These are phyloP conservation scores for Diaporthe batatas DNA, from an alignment of 2,329 filamentous ascomycete genomes.

Conservation along the genomic window DNA sequence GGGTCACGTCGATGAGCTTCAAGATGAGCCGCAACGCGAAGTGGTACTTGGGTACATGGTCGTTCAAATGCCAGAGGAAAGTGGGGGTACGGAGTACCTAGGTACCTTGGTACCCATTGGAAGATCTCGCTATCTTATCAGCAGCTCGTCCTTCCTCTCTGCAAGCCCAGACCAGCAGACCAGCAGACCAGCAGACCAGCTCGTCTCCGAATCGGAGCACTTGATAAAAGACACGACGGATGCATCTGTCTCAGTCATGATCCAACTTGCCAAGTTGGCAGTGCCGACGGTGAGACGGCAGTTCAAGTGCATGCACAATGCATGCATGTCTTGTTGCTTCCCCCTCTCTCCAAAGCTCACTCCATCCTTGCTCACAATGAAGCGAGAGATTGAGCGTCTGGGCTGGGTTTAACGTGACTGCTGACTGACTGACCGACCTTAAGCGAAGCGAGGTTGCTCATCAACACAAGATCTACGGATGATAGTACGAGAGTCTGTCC, in stretches of 20 bases:
- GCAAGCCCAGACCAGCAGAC: no score
- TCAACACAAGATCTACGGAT: constrained; percentile 3
- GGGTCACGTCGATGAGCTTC: constrained; percentile 8
- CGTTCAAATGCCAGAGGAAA: background rate
- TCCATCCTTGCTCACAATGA: background rate
- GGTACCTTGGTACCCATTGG: background rate
- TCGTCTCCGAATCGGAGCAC: background rate
- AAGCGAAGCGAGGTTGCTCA: background rate
- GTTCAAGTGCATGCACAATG: background rate
- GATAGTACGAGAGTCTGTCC: constrained; percentile 28
- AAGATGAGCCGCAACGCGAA: background rate
- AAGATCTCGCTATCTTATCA: background rate
- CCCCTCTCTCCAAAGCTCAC: background rate
- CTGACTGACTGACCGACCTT: background rate
- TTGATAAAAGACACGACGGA: no score
- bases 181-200: no score
- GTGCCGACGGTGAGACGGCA: background rate
- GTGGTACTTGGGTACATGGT: constrained; percentile 3
- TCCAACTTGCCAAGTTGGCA: background rate
- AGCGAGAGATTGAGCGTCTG: constrained; percentile 3
- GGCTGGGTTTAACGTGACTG: background rate
- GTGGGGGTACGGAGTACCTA: background rate
- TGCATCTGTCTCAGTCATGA: background rate
- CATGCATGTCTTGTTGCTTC: background rate
- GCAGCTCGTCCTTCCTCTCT: no score